phyloP scores from a whole-genome alignment of 1,284 basidiomycete genomes.

The Austroboletus niveus region DNA sequence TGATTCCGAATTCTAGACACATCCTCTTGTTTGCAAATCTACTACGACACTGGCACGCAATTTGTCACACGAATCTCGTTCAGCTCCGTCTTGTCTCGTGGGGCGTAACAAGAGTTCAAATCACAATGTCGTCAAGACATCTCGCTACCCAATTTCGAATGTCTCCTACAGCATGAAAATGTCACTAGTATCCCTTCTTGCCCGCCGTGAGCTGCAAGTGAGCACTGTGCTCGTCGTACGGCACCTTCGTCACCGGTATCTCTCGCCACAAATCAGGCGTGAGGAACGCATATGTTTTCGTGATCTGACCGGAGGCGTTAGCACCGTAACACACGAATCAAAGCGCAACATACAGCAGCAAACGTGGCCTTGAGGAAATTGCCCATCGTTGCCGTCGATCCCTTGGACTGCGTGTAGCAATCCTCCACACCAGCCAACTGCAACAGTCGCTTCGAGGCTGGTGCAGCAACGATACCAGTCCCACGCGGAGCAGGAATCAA shows the following conservation, averaged over 20 bases:
- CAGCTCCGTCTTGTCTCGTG: neutral
- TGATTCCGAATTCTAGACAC: neutral
- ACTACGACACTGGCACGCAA: neutral
- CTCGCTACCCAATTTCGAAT: neutral
- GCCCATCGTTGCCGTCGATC: constrained; percentile 98
- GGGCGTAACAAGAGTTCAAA: too few species aligned
- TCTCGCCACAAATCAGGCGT: constrained; percentile 98
- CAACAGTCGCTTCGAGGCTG: constrained; percentile 94
- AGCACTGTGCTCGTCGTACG: constrained; percentile 92
- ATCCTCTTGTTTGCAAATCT: neutral
- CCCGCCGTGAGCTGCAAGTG: constrained; percentile 82
- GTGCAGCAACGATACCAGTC: constrained; percentile 99
- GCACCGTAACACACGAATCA: neutral
- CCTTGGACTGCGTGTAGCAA: constrained; percentile 94
- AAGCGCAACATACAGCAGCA: constrained; percentile 67
- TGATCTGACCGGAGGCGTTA: constrained; percentile 57
- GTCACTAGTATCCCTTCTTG: constrained; percentile 78
- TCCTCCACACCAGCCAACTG: constrained; percentile 98
- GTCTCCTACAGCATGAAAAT: neutral
- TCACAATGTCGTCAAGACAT: neutral
- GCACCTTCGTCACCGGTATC: constrained; percentile 86
- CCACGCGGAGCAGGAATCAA: constrained; percentile 98
- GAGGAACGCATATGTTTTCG: constrained; percentile 97
- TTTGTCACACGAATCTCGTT: neutral
- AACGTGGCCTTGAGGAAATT: constrained; percentile 99